Base-by-base conservation (phyloP, 192 early-diverging fungal genomes). In the Coemansia sp. region DNA sequence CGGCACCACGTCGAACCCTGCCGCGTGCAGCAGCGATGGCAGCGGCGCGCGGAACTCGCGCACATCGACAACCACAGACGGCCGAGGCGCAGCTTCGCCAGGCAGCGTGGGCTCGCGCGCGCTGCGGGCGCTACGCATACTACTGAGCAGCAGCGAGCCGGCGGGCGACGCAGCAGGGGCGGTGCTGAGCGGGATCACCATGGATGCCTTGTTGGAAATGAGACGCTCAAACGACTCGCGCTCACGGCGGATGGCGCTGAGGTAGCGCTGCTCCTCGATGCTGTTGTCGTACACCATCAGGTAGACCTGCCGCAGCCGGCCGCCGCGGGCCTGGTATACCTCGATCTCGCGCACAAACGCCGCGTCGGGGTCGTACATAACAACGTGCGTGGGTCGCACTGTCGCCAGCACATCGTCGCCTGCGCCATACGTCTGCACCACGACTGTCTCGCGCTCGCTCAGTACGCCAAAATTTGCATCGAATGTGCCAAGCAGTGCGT, bases 261-360 rank as follows among this genome's bases (percentile, higher is more conserved):
- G 60, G 52, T 93, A 98, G 22, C 81, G 69, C 67, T 97, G 95
- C 67, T 97, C 96, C 65, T 99, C 94, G 1, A 94, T 81, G 7
- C 90, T 93, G 66, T 94, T 89, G 43, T 95, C 89, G 61, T 99
- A 97, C 1, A 94, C 79, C 58, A 96, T 78, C 65, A 97, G 96
- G 49, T 93, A 97, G 5, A 97, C 89, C 45, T 85, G 85, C 15
- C 87, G 54, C 15, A 80, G 60, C 7, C 57, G 43, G 2, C 60
- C 62, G 58, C 86, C 58, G 8, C 42, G 23, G 9, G 82, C 80
- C 50, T 84, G 79, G 58, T 64, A 67, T 40, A 91, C 78, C 72
- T 99, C 96, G 11, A 96, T 69, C 46, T 90, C 68, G 13, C 94
- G 79, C 17, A 99, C 79, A 80, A 96, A 97, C 15, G 78, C 85